phyloP scores from a whole-genome alignment of 2,329 filamentous ascomycete genomes.

The Exophiala bonariae region DNA sequence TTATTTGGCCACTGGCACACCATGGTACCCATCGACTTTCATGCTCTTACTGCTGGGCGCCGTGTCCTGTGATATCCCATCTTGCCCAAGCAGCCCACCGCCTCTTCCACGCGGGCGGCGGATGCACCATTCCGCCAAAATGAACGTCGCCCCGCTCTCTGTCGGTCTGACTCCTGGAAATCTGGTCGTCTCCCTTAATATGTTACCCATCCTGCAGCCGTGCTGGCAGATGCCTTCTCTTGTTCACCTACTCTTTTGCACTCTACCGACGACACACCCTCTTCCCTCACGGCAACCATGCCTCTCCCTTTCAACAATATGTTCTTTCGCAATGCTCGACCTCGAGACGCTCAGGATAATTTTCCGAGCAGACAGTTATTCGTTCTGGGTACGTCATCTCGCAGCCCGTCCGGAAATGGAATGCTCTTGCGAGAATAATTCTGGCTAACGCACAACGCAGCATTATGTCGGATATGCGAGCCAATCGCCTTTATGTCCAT shows the following conservation, averaged over 20 bases:
- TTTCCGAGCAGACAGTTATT: constrained; percentile 62
- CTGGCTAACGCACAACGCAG: constrained; percentile 45
- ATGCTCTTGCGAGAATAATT: constrained; percentile 18
- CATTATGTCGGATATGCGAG: constrained; percentile 92
- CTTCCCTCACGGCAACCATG: constrained; percentile 17
- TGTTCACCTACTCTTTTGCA: constrained; percentile 20
- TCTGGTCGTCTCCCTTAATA: constrained; percentile 18
- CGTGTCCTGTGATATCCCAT: constrained; percentile 13
- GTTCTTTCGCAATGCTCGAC: constrained; percentile 9
- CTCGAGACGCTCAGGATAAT: constrained; percentile 36
- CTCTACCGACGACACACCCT: constrained; percentile 7
- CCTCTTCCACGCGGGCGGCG: constrained; percentile 24
- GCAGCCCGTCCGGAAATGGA: constrained; percentile 13
- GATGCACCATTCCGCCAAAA: constrained; percentile 23
- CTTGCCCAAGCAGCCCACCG: constrained; percentile 21
- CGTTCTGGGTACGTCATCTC: constrained; percentile 42
- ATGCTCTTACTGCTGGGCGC: constrained; percentile 14
- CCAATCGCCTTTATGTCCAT: constrained; percentile 99
- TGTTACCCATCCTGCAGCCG: constrained; percentile 13
- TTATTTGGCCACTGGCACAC: constrained; percentile 21
- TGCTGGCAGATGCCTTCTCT: constrained; percentile 11
- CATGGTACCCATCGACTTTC: constrained; percentile 17
- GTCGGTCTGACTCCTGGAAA: constrained; percentile 24
- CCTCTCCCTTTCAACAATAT: constrained; percentile 13
- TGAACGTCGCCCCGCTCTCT: constrained; percentile 16